These are phyloP conservation scores for Candida xyloterini DNA, from an alignment of 805 yeast species.

Conservation along the genomic window DNA sequence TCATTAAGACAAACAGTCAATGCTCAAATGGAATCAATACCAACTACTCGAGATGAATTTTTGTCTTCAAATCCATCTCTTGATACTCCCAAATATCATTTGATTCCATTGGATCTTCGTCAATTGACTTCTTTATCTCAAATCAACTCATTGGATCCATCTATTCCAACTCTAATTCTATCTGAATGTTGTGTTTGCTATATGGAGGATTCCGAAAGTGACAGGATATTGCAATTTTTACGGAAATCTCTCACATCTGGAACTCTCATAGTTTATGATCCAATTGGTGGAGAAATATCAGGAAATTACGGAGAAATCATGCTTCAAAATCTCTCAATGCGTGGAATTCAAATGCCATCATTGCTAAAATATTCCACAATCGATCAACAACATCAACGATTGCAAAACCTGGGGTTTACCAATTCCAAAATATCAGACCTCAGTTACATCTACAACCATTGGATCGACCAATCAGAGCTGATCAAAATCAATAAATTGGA, in stretches of 20 bases:
- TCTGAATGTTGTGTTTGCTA: conserved; percentile 81
- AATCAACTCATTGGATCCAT: conserved; percentile 20
- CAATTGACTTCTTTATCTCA: conserved; percentile 17
- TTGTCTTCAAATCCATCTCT: conserved; percentile 29
- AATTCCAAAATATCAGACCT: conserved; percentile 43
- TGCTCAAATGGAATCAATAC: conserved; percentile 8
- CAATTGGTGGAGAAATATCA: conserved; percentile 46
- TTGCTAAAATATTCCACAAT: conserved; percentile 51
- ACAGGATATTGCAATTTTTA: conserved; percentile 44
- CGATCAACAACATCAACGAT: conserved; percentile 38
- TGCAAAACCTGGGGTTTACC: conserved; percentile 29
- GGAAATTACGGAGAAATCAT: conserved; percentile 68
- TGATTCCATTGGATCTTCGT: conserved; percentile 57
- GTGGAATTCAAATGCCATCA: conserved; percentile 64
- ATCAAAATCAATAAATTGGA: conserved; percentile 52
- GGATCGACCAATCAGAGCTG: conserved; percentile 44
- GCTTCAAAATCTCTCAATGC: conserved; percentile 53
- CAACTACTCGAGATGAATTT: conserved; percentile 25
- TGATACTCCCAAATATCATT: conserved; percentile 43
- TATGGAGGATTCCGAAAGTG: conserved; percentile 49
- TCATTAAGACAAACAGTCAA: conserved; percentile 31
- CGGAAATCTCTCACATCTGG: conserved; percentile 23
- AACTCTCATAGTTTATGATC: conserved; percentile 59
- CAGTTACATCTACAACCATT: conserved; percentile 36
- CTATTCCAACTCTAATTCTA: conserved; percentile 56